Conservation (phyloP, 225 moss, liverwort and hornwort genomes). For the Takakia lepidozioides region DNA sequence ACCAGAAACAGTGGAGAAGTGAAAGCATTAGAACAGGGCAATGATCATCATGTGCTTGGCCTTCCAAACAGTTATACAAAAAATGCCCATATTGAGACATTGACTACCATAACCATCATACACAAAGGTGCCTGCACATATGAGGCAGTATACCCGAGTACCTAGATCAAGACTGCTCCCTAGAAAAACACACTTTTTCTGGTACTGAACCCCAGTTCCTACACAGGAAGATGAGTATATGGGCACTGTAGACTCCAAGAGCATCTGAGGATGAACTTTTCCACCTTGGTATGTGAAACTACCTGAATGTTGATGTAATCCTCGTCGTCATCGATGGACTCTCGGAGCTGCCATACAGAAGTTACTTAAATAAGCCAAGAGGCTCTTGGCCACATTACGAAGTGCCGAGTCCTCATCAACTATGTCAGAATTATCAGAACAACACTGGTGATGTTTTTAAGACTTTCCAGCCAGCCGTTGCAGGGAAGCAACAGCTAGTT, state of each 20-base stretch:
- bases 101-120: too few species aligned
- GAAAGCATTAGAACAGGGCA: conserved; percentile 47
- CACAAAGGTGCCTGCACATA: conserved; percentile 21
- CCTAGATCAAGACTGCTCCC: conserved; percentile 5
- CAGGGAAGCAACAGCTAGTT: too few species aligned
- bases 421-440: too few species aligned
- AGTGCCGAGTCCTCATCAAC: too few species aligned
- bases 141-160: conserved; percentile 16
- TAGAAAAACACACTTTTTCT: neutral
- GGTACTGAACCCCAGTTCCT: neutral
- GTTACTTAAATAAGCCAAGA: neutral
- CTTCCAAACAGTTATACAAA: too few species aligned
- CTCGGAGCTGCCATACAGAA: conserved; percentile 90
- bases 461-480: too few species aligned
- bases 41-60: too few species aligned
- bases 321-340: conserved; percentile 95
- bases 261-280: conserved; percentile 6
- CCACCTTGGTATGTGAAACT: conserved; percentile 10
- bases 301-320: conserved; percentile 99
- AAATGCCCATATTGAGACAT: too few species aligned
- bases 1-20: conserved; percentile 40
- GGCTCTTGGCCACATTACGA: too few species aligned
- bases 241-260: conserved; percentile 3
- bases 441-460: too few species aligned
- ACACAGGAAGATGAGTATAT: neutral